Evolutionary conservation across 176 grass and related monocot species (phyloP).

Genomic region (Poa annua): DNA sequence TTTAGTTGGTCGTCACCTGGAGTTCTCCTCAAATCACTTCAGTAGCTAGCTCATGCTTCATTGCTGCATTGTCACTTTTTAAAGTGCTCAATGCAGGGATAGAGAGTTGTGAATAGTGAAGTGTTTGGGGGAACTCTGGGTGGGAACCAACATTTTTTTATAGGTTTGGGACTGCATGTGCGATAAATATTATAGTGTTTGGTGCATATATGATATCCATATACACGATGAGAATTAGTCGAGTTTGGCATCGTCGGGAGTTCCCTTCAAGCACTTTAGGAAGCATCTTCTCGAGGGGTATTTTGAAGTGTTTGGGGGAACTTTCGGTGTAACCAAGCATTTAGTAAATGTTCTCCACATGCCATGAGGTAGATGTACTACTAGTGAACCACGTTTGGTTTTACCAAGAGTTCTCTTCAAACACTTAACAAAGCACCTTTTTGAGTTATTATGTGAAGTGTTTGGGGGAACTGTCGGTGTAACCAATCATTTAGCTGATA

Average conservation of each 20-base stretch:
- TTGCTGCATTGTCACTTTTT: background rate
- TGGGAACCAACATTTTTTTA: background rate
- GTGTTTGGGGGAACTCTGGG: constrained; percentile 17
- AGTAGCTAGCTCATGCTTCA: background rate
- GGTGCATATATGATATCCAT: background rate
- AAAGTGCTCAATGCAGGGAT: background rate
- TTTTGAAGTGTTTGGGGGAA: constrained; percentile 68
- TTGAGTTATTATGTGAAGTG: constrained; percentile 28
- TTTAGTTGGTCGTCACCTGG: constrained; percentile 45
- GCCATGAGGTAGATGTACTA: background rate
- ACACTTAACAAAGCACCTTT: constrained; percentile 24
- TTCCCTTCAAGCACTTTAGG: constrained; percentile 60
- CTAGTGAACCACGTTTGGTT: background rate
- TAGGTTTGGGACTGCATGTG: background rate
- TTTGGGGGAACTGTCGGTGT: constrained; percentile 52
- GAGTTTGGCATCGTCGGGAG: constrained; percentile 44
- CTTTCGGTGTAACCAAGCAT: constrained; percentile 40
- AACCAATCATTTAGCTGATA: constrained; percentile 19
- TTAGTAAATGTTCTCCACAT: background rate
- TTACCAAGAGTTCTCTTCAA: constrained; percentile 42
- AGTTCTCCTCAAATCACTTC: constrained; percentile 53
- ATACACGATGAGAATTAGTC: background rate
- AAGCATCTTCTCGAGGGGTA: rapidly evolving
- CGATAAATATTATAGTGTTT: background rate
- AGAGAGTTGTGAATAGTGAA: background rate